Conservation (phyloP, 2,329 filamentous ascomycete genomes). For the Cladorrhinum sp. region DNA sequence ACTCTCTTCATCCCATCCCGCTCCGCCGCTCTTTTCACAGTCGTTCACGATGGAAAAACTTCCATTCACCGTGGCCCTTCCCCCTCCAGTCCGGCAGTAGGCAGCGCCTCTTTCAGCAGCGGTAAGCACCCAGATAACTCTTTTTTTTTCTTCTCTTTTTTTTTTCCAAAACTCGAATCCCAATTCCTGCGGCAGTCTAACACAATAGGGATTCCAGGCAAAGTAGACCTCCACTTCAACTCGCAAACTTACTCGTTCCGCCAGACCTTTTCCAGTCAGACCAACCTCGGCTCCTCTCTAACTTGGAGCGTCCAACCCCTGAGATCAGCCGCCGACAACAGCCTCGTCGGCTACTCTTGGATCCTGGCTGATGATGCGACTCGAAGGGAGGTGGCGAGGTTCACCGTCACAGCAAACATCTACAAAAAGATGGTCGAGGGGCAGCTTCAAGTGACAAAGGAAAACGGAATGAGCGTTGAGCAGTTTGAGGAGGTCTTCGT, state of each 20-base stretch:
- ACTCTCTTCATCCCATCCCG: not conserved
- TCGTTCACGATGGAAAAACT: not conserved
- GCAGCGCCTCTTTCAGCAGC: not conserved
- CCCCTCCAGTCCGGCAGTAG: not conserved
- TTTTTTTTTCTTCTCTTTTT: not conserved
- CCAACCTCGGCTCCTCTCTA: not conserved
- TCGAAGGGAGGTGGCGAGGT: not conserved
- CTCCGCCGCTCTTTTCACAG: not conserved
- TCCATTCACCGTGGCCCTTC: not conserved
- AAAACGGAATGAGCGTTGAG: not conserved
- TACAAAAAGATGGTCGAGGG: constrained; percentile 1
- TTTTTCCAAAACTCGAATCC: not conserved
- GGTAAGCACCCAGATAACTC: not conserved
- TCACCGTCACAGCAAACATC: not conserved
- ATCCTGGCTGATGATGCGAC: not conserved
- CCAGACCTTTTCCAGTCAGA: not conserved
- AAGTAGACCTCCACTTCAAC: not conserved
- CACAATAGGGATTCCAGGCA: not conserved
- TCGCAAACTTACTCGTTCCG: not conserved
- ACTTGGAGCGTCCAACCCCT: not conserved
- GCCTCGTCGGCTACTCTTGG: not conserved
- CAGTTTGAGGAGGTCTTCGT: not conserved
- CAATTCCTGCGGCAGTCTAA: no score
- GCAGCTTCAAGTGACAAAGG: not conserved
- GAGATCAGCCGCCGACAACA: not conserved